Conservation (phyloP, 257 asterid species). For the Anisodus acutangulus region DNA sequence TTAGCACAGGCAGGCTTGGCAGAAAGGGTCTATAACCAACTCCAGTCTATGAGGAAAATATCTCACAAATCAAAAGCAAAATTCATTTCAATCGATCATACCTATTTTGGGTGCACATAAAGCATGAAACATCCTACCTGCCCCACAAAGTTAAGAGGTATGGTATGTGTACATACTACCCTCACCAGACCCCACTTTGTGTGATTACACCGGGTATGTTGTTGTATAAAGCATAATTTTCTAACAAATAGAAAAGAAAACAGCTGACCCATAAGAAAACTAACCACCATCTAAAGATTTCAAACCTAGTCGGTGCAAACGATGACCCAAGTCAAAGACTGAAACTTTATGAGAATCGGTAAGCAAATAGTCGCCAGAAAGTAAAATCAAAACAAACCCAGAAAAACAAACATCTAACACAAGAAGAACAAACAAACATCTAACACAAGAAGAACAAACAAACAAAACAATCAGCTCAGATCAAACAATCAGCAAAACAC, state of each 20-base stretch:
- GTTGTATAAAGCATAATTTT: no score
- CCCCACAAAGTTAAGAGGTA: no score
- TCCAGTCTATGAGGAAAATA: not conserved
- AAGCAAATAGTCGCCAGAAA: not conserved
- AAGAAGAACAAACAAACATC: not conserved
- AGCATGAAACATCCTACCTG: not conserved
- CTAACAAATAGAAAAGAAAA: not conserved
- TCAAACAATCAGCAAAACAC: not conserved
- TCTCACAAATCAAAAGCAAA: not conserved
- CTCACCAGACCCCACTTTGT: no score
- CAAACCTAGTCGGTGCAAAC: not conserved
- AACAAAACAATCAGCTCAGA: not conserved
- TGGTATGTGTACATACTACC: no score
- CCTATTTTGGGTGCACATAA: not conserved
- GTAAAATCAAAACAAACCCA: not conserved
- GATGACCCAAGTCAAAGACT: constrained; percentile 17
- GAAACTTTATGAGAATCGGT: not conserved
- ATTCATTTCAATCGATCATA: not conserved
- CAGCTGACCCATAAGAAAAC: not conserved
- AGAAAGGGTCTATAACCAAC: not conserved
- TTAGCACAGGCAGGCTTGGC: not conserved
- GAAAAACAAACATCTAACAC: not conserved
- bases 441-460: not conserved
- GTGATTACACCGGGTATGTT: no score
- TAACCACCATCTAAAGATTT: not conserved